These are phyloP conservation scores for Amaranthus cruentus DNA, from an alignment of 148 eudicot genomes.

Conservation along the genomic window DNA sequence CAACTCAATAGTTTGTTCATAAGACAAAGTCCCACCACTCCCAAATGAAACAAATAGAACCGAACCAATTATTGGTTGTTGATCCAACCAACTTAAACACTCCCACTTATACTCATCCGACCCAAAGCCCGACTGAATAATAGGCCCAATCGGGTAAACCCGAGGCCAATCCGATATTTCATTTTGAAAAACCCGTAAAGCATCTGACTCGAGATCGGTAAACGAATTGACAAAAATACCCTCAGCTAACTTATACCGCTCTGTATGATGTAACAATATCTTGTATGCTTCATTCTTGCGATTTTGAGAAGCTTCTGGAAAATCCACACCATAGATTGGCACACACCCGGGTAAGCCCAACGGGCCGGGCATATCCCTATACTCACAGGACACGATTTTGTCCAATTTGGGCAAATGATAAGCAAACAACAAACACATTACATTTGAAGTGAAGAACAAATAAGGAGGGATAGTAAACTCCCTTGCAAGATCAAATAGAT, in stretches of 20 bases:
- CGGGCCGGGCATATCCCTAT: constrained; percentile 22
- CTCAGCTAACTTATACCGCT: constrained; percentile 31
- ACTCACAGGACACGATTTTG: constrained; percentile 28
- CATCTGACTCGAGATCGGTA: constrained; percentile 36
- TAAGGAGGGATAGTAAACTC: constrained; percentile 27
- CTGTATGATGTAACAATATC: constrained; percentile 30
- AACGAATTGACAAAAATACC: constrained; percentile 56
- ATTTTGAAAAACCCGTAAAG: constrained; percentile 27
- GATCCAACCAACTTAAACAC: constrained; percentile 44
- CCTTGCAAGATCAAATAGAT: constrained; percentile 24
- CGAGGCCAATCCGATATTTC: constrained; percentile 21
- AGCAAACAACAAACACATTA: constrained; percentile 21
- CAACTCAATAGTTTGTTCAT: constrained; percentile 37
- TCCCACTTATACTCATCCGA: neutral
- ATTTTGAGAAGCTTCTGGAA: constrained; percentile 44
- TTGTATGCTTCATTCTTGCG: constrained; percentile 36
- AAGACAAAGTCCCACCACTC: constrained; percentile 43
- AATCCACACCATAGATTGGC: constrained; percentile 46
- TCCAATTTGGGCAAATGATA: constrained; percentile 14
- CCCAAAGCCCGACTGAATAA: constrained; percentile 22
- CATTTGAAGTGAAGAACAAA: constrained; percentile 37
- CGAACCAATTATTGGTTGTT: constrained; percentile 34
- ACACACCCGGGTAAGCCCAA: constrained; percentile 26
- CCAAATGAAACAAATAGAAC: constrained; percentile 48
- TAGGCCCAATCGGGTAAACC: constrained; percentile 43